Conservation (phyloP, 2,329 filamentous ascomycete genomes). For the Penicillium corylophilum region DNA sequence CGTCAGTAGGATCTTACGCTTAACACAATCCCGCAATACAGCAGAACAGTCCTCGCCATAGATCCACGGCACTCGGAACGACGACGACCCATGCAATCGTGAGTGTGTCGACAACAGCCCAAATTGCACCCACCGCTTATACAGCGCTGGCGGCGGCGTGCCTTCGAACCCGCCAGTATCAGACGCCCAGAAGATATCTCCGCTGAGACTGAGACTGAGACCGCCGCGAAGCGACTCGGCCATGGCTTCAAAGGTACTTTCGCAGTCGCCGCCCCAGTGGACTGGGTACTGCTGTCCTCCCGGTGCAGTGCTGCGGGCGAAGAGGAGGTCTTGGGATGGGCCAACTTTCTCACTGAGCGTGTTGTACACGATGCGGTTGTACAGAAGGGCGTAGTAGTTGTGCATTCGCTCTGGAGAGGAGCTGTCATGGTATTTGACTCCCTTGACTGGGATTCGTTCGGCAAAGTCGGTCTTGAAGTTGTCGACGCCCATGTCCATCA, state of each 20-base stretch:
- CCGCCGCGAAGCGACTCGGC: conserved; percentile 69
- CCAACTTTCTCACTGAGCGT: conserved; percentile 57
- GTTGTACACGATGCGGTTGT: conserved; percentile 69
- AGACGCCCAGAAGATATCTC: conserved; percentile 67
- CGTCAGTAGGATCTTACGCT: conserved; percentile 57
- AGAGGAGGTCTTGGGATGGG: conserved; percentile 59
- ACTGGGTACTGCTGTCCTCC: conserved; percentile 69
- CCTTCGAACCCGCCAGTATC: conserved; percentile 74
- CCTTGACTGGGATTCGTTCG: conserved; percentile 66
- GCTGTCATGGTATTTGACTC: conserved; percentile 64
- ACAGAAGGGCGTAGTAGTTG: conserved; percentile 73
- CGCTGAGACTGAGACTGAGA: conserved; percentile 61
- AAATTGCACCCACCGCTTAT: conserved; percentile 78
- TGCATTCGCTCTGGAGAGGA: conserved; percentile 67
- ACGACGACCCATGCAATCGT: conserved; percentile 66
- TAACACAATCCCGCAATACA: conserved; percentile 56
- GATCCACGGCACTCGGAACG: conserved; percentile 73
- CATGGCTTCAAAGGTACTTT: conserved; percentile 71
- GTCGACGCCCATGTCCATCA: conserved; percentile 70
- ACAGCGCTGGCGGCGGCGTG: conserved; percentile 64
- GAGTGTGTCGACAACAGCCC: conserved; percentile 70
- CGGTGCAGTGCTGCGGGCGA: conserved; percentile 66
- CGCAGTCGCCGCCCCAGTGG: conserved; percentile 73
- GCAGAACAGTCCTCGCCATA: conserved; percentile 64
- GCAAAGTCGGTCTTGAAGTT: conserved; percentile 75